These are phyloP conservation scores for Orbilia blumenaviensis DNA, from an alignment of 2,329 filamentous ascomycete species.

Conservation along the genomic window DNA sequence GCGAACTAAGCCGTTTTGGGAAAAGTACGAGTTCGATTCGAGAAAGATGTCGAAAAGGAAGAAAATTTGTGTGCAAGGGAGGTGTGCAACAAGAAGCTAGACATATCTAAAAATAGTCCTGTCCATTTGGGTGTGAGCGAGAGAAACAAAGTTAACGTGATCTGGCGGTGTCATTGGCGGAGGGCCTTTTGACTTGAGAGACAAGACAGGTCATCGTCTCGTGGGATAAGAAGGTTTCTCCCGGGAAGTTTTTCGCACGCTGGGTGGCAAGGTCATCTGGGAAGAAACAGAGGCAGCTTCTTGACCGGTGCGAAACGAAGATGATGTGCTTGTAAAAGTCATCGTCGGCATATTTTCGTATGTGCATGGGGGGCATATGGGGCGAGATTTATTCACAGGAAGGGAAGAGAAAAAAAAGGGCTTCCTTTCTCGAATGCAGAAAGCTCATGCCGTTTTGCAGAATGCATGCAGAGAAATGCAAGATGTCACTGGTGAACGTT, in stretches of 20 bases:
- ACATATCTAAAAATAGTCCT: conserved; percentile 44
- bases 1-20: conserved; percentile 13
- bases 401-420: background rate
- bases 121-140: conserved; percentile 16
- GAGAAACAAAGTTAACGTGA: conserved; percentile 50
- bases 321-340: conserved; percentile 42
- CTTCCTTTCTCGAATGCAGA: conserved; percentile 37
- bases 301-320: conserved; percentile 6
- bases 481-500: conserved; percentile 50
- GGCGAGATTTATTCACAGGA: conserved; percentile 5
- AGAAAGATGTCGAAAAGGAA: conserved; percentile 47
- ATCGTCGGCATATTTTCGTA: conserved; percentile 32
- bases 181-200: conserved; percentile 8
- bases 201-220: conserved; percentile 36
- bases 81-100: conserved; percentile 41
- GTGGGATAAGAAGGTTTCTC: conserved; percentile 44
- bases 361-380: conserved; percentile 12
- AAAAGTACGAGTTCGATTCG: conserved; percentile 45
- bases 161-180: conserved; percentile 46
- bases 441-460: conserved; percentile 51
- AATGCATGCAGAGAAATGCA: conserved; percentile 51
- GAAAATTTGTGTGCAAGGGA: conserved; percentile 31
- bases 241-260: conserved; percentile 19
- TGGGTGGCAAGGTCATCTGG: conserved; percentile 49
- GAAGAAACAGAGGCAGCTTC: background rate